Evolutionary conservation across 2,329 filamentous ascomycete species (phyloP).

Genomic region (Xylariaceae sp.): DNA sequence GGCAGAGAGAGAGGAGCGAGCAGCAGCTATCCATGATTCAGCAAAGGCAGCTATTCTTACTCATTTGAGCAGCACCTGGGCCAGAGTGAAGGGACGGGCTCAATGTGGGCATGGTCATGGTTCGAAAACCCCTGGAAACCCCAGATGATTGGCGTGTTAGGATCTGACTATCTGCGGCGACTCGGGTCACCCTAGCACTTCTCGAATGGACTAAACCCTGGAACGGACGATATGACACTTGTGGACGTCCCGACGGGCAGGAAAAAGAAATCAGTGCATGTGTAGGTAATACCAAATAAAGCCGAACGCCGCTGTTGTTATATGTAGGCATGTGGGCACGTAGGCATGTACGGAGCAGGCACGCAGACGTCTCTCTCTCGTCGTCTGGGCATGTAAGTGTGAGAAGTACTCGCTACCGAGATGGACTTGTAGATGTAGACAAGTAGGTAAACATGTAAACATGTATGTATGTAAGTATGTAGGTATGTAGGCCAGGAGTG

Average conservation of each 20-base stretch:
- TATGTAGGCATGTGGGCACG: not conserved
- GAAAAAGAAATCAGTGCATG: constrained; percentile 21
- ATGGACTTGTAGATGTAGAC: not conserved
- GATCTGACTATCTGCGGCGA: constrained; percentile 19
- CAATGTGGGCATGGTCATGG: constrained; percentile 18
- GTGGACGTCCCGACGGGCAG: constrained; percentile 19
- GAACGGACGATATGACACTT: constrained; percentile 21
- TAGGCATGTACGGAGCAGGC: not conserved
- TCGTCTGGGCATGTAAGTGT: too few species aligned
- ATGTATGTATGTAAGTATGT: too few species aligned
- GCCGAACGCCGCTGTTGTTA: constrained; percentile 19
- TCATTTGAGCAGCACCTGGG: constrained; percentile 19
- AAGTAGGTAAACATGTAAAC: too few species aligned
- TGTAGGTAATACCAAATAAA: constrained; percentile 22
- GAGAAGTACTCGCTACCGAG: too few species aligned
- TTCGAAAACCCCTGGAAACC: constrained; percentile 3
- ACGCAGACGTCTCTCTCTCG: too few species aligned
- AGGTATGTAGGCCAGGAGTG: constrained; percentile 22
- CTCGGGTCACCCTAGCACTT: constrained; percentile 24
- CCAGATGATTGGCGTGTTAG: constrained; percentile 23
- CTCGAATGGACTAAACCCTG: constrained; percentile 21
- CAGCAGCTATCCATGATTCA: constrained; percentile 7
- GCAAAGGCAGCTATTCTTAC: constrained; percentile 18
- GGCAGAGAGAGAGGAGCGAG: constrained; percentile 1
- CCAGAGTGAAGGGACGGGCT: constrained; percentile 23